Percentiles rank a stretch among this genome's conserved stretches.
These are phyloP conservation scores for Sporothrix variecibatus DNA, from an alignment of 2,329 filamentous ascomycete genomes.

Conservation along the genomic window DNA sequence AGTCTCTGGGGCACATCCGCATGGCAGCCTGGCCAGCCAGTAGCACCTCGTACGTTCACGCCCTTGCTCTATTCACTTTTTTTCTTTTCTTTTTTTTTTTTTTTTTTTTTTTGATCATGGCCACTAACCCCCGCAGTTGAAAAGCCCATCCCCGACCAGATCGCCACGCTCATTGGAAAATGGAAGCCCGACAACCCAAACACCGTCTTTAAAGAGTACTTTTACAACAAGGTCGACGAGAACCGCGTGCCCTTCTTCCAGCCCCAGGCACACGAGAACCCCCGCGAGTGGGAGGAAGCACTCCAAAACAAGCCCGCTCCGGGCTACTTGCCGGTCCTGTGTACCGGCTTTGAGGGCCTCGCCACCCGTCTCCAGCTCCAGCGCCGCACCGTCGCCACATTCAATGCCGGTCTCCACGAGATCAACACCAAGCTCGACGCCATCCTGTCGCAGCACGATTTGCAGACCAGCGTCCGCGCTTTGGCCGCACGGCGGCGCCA, in stretches of 20 bases:
- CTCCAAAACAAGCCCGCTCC: conserved; percentile 75
- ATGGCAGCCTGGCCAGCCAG: conserved; percentile 54
- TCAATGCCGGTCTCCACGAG: conserved; percentile 73
- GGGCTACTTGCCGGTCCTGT: conserved; percentile 75
- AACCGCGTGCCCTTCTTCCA: conserved; percentile 75
- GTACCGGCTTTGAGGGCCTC: conserved; percentile 71
- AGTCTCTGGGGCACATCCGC: conserved; percentile 50
- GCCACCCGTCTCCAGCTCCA: conserved; percentile 73
- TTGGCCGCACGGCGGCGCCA: conserved; percentile 73
- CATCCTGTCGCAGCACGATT: conserved; percentile 74
- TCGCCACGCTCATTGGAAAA: conserved; percentile 68
- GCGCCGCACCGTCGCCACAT: conserved; percentile 66
- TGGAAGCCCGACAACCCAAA: conserved; percentile 70
- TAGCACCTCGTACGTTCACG: conserved; percentile 49
- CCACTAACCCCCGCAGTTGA: conserved; percentile 51
- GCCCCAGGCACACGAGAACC: conserved; percentile 69
- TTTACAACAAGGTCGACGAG: conserved; percentile 82
- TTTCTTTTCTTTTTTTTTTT: too few relatives aligned
- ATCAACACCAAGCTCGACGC: conserved; percentile 74
- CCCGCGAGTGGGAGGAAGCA: conserved; percentile 81
- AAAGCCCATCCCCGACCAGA: conserved; percentile 74
- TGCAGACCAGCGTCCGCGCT: conserved; percentile 72
- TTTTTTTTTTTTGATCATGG: too few relatives aligned
- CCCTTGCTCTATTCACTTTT: neutral
- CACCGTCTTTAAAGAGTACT: conserved; percentile 79